Base-by-base conservation (phyloP, 148 eudicot species). In the Vaccinium myrtillus region DNA sequence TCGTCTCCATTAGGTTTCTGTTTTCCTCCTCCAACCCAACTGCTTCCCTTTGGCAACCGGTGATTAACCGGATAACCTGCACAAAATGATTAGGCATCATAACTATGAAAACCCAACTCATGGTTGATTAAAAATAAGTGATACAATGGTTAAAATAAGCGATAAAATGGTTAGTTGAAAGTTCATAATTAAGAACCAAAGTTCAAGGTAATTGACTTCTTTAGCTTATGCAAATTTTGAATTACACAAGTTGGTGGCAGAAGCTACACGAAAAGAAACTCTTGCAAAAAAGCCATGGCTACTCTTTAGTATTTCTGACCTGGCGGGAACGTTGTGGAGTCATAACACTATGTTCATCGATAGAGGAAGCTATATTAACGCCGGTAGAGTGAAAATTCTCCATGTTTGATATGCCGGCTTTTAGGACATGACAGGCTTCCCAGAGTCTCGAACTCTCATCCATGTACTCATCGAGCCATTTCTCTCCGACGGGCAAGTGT, bases 401-500 rank as follows among this genome's bases (percentile, higher is more conserved):
- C 90, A 91, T 76, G 84, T 82, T 82, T 0, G 89, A 87, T 9
- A 89, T 78, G 14, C 87, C 91, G 0, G 88, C 74, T 85, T 91
- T 91, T 1, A 91, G 82, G 1, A 88, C 87, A 82, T 88, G 93
- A 54, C 93, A 91, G 30, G 91, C 90, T 46, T 91, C 93, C 93
- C 91, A 91, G 54, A 91, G 90, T 53, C 91, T 85, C 3, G 93
- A 87, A 83, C 91, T 91, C 80, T 91, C 93, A 61, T 91, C 93
- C 93, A 91, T 91, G 89, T 91, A 91, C 84, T 91, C 93, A 55
- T 91, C 91, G 56, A 91, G 93, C 93, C 93, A 91, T 78, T 91
- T 91, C 58, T 87, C 93, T 11, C 93, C 93, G 13, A 87, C 85
- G 39, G 93, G 93, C 74, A 91, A 69, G 55, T 87, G 83, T 39